Base-by-base conservation (phyloP, 164 flowering plant genomes). In the Nelumbo lutea region DNA sequence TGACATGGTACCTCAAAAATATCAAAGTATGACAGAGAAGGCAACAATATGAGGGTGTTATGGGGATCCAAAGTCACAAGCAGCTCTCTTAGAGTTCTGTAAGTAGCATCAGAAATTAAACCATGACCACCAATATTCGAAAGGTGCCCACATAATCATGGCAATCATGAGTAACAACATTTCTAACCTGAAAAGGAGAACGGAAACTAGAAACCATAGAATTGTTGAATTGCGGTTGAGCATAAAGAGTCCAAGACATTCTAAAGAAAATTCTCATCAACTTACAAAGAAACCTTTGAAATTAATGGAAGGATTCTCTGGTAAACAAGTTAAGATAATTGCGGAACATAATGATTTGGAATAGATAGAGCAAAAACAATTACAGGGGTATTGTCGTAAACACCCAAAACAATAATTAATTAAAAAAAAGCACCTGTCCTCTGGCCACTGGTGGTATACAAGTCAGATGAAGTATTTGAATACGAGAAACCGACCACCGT, bases 401-500 rank as follows among this genome's bases (percentile, higher is more conserved):
- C 51, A 42, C 46, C 13, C 43, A 61, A 55, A 8, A 15, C 11
- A 52, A n/a, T 41, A 53, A 42, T 27, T 27, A 38, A 50, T 40
- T 14, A 38, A 45, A 63, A 27, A 27, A 62, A 61, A 3, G 51
- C 75, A 92, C 99, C 99, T 77, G 98, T 90, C 81, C 83, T 85
- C 61, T 81, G 80, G 76, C 92, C 99, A 60, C 98, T 97, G 0
- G 79, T 65, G 66, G 82, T 77, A 69, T 89, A 89, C 80, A 90
- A 79, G 82, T 95, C 97, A 6, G 91, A 80, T 1, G 97, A 67
- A 6, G 89, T 85, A 65, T 95, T 95, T 3, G 97, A 59, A 74
- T 92, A 95, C 4, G 97, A 95, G 79, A 88, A 95, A 39, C 99
- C 99, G 70, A 95, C 97, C 2, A 97, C 99, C 66, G 97, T 96